A percentile compares a stretch with the other conserved stretches of the same genome.
phyloP scores from a whole-genome alignment of 2,329 filamentous ascomycete species.

The Penicillium brasilianum region DNA sequence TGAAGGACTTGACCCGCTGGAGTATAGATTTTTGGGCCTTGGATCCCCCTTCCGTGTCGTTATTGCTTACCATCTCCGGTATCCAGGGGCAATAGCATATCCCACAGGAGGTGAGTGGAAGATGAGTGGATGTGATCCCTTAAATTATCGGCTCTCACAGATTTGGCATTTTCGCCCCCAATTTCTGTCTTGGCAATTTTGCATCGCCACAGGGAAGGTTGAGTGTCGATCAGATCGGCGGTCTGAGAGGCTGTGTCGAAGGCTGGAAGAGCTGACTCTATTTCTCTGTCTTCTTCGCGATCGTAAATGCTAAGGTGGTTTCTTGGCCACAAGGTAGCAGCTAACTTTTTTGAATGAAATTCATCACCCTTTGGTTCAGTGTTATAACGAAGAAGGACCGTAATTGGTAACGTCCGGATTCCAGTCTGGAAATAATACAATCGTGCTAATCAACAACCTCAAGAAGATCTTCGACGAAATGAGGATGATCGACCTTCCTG shows the following conservation, averaged over 20 bases:
- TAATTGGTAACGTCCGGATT: neutral
- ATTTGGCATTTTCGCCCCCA: neutral
- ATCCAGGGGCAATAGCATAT: too few relatives aligned
- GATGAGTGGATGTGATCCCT: too few relatives aligned
- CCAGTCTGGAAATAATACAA: neutral
- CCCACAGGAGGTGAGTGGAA: too few relatives aligned
- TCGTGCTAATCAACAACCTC: neutral
- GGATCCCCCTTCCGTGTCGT: too few relatives aligned
- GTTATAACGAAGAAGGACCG: neutral
- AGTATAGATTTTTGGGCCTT: too few relatives aligned
- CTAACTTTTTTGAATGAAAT: neutral
- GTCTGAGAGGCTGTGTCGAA: neutral
- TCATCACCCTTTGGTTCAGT: neutral
- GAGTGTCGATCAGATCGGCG: neutral
- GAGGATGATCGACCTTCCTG: neutral
- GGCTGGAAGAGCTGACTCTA: rapidly evolving
- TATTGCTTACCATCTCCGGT: too few relatives aligned
- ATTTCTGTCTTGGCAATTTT: neutral
- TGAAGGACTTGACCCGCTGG: too few relatives aligned
- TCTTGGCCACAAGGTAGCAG: neutral
- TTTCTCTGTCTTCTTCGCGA: neutral
- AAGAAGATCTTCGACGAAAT: neutral
- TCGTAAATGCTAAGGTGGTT: neutral
- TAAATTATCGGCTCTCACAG: neutral
- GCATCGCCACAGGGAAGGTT: neutral